A percentile compares a stretch with the other conserved stretches of the same genome.
Evolutionary conservation across 192 early-diverging fungal species (phyloP).

Genomic region (Coemansia sp.): DNA sequence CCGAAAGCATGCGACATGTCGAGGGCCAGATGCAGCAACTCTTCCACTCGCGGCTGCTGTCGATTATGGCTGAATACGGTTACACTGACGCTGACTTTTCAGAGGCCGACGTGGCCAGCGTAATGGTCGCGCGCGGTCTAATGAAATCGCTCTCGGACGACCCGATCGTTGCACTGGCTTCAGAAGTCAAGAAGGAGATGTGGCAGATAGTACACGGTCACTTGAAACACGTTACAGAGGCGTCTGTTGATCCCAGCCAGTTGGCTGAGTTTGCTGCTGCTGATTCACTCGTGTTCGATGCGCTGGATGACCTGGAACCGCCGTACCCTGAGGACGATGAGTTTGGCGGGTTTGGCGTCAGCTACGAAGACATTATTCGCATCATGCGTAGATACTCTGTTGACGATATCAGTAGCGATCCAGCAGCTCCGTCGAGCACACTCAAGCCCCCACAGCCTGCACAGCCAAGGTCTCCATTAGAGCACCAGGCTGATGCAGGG

Average conservation of each 20-base stretch:
- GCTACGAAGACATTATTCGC: conserved; percentile 15
- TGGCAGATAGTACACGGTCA: conserved; percentile 30
- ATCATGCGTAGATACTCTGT: conserved; percentile 15
- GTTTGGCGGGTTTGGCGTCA: background rate
- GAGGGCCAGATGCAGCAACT: conserved; percentile 37
- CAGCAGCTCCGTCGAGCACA: background rate
- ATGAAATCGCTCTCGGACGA: conserved; percentile 34
- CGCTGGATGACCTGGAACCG: conserved; percentile 20
- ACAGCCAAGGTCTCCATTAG: background rate
- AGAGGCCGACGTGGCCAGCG: conserved; percentile 26
- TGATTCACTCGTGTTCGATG: conserved; percentile 26
- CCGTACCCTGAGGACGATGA: background rate
- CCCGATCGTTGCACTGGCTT: conserved; percentile 31
- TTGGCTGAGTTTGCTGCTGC: conserved; percentile 23
- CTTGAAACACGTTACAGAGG: conserved; percentile 24
- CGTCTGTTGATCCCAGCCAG: conserved; percentile 23
- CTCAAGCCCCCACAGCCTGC: background rate
- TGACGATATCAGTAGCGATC: conserved; percentile 5
- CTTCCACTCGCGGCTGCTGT: conserved; percentile 29
- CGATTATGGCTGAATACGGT: conserved; percentile 39
- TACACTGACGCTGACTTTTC: conserved; percentile 25
- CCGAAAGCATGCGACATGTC: conserved; percentile 28
- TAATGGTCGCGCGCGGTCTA: conserved; percentile 37
- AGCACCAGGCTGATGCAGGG: background rate
- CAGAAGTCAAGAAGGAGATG: conserved; percentile 42